These are phyloP conservation scores for Tuber microsphaerosporum DNA, from an alignment of 495 filamentous ascomycete species.

Conservation along the genomic window DNA sequence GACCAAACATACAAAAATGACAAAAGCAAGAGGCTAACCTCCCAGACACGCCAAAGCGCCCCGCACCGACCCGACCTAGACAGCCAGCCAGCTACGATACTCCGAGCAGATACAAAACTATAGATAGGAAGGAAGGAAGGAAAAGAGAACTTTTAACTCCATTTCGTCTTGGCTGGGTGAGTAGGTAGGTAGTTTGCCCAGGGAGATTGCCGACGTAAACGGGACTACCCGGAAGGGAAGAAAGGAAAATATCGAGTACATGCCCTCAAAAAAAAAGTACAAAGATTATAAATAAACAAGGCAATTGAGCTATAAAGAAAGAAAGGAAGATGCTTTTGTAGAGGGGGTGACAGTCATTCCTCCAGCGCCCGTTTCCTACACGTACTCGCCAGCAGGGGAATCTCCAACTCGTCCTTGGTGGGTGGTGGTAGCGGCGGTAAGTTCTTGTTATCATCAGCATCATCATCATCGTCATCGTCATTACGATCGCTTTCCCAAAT, in stretches of 20 bases:
- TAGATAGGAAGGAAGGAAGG: background rate
- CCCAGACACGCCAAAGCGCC: slow-evolving; percentile 3
- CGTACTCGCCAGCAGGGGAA: background rate
- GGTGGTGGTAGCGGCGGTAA: slow-evolving; percentile 1
- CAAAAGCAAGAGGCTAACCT: background rate
- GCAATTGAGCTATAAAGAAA: background rate
- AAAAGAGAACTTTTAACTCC: background rate
- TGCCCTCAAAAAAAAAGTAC: background rate
- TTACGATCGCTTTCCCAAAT: slow-evolving; percentile 26
- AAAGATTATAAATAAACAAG: background rate
- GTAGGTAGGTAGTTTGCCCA: background rate
- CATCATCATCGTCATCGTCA: slow-evolving; percentile 16
- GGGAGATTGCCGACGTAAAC: background rate
- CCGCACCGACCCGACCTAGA: background rate
- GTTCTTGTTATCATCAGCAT: slow-evolving; percentile 4
- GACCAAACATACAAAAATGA: background rate
- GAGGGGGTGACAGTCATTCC: background rate
- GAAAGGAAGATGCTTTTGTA: background rate
- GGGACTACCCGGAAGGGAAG: background rate
- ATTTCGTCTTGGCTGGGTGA: background rate
- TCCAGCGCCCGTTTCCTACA: background rate
- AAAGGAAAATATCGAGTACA: background rate
- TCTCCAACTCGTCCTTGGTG: background rate
- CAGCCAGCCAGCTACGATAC: background rate
- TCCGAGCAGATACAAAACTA: background rate